These are phyloP conservation scores for Krasilnikovozyma curviuscula DNA, from an alignment of 768 basidiomycete genomes.

Conservation along the genomic window DNA sequence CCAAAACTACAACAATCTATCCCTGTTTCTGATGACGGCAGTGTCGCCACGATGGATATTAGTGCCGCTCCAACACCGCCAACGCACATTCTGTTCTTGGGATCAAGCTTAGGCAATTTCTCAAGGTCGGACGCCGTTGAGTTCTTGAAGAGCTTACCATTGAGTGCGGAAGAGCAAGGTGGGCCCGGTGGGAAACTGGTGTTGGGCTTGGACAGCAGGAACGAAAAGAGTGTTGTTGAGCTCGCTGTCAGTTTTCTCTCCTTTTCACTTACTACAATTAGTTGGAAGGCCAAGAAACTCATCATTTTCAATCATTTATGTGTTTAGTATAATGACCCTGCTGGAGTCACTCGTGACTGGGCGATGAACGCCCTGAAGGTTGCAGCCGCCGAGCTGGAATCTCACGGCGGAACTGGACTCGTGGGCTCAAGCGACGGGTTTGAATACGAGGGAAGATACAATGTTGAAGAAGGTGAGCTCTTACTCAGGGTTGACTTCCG, in stretches of 20 bases:
- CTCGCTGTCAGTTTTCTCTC: constrained; percentile 72
- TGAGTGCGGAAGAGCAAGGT: too few species aligned
- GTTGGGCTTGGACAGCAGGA: constrained; percentile 77
- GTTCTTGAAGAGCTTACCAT: constrained; percentile 61
- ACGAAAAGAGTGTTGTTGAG: constrained; percentile 50
- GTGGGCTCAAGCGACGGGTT: constrained; percentile 39
- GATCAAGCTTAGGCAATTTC: constrained; percentile 86
- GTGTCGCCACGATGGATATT: not conserved
- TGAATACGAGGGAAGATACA: constrained; percentile 48
- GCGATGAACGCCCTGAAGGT: too few species aligned
- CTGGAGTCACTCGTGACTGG: constrained; percentile 6
- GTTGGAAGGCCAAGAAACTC: too few species aligned
- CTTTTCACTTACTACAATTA: too few species aligned
- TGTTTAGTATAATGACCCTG: constrained; percentile 10
- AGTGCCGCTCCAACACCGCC: constrained; percentile 23
- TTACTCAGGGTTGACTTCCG: not conserved
- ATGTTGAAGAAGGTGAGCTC: constrained; percentile 35
- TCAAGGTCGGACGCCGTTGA: constrained; percentile 42
- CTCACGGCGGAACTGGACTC: not conserved
- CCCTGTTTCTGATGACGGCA: not conserved
- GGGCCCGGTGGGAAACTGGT: constrained; percentile 53
- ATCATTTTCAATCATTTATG: too few species aligned
- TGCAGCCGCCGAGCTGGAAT: too few species aligned
- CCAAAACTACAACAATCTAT: not conserved
- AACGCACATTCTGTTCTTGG: constrained; percentile 73